Evolutionary conservation across 2,329 filamentous ascomycete genomes (phyloP), one percentile per base, ranked within the genome.

Genomic region (Pyrenochaeta sp.): DNA sequence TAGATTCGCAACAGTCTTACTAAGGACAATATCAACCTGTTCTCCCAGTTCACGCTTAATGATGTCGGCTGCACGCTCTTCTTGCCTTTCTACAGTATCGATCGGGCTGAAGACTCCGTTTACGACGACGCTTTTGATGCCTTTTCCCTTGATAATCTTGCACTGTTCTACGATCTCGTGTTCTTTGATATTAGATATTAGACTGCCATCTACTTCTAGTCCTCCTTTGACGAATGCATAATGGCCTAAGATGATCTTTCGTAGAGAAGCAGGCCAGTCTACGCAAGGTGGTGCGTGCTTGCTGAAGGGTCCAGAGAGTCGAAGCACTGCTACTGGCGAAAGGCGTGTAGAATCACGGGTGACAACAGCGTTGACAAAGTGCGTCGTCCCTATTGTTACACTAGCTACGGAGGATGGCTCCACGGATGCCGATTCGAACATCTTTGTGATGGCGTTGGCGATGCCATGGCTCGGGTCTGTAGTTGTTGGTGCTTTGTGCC

Each of bases 81-180:
- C 85, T 67, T 88, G 85, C 42, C 72, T 73, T 64, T 82, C 81
- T 3, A 79, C 62, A 9, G 82, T 80, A 66, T 89, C 86, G 25
- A 87, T 84, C 0, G 86, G 85, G 8, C 83, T 85, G 72, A 85
- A 88, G 8, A 87, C 81, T 1, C 86, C 85, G 4, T 83, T 81
- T 4, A 89, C 75, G 0, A 86, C 85, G 1, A 89, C 76, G 39
- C 79, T 79, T 22, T 72, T 76, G 50, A 83, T 72, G 1, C 78
- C 77, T 24, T 78, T 78, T 37, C 78, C 75, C 65, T 78, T 80
- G 62, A 83, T 82, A 22, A 76, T 73, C 5, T 66, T 75, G 55
- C 80, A 82, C 62, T 81, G 72, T 37, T 78, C 74, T 5, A 81
- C 65, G 22, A 83, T 73, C 77, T 84, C 77, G 25, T 73, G 70